Conservation (phyloP, 1,284 basidiomycete genomes). For the Takashimella tepidaria region DNA sequence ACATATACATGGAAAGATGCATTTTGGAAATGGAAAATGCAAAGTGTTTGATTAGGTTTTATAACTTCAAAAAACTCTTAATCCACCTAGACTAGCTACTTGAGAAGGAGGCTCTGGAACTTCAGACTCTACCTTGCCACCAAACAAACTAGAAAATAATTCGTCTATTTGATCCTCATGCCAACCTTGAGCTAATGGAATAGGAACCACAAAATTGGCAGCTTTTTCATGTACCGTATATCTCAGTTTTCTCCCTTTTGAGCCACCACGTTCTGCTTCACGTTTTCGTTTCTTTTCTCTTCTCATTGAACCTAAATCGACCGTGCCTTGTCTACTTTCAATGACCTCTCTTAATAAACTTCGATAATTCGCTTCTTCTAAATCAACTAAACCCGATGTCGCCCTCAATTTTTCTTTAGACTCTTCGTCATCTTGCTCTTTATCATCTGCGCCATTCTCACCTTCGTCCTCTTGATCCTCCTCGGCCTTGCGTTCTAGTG, state of each 20-base stretch:
- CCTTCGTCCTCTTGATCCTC: background rate
- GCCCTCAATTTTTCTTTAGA: too few species aligned
- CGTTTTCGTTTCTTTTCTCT: slow-evolving; percentile 62
- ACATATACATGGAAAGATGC: too few species aligned
- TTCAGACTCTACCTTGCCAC: slow-evolving; percentile 42
- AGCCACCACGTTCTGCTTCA: slow-evolving; percentile 85
- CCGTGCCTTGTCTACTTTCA: slow-evolving; percentile 51
- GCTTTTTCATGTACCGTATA: slow-evolving; percentile 91
- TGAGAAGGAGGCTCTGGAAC: background rate
- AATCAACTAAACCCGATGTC: slow-evolving; percentile 52
- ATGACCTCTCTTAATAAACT: slow-evolving; percentile 83
- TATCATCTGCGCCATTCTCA: slow-evolving; percentile 10
- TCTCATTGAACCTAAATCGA: slow-evolving; percentile 33
- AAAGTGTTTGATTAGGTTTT: too few species aligned
- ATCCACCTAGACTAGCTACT: background rate
- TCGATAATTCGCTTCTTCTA: slow-evolving; percentile 85
- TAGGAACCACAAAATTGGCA: slow-evolving; percentile 89
- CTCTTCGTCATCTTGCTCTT: background rate
- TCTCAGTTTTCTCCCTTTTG: slow-evolving; percentile 80
- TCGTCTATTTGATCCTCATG: slow-evolving; percentile 92
- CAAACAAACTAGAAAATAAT: slow-evolving; percentile 76
- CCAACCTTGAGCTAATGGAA: slow-evolving; percentile 62
- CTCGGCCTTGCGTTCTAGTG: slow-evolving; percentile 1
- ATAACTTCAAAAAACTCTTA: too few species aligned
- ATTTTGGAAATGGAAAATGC: too few species aligned